Evolutionary conservation across 169 alveolate species (phyloP).

Genomic region (Plasmodium reichenowi): DNA sequence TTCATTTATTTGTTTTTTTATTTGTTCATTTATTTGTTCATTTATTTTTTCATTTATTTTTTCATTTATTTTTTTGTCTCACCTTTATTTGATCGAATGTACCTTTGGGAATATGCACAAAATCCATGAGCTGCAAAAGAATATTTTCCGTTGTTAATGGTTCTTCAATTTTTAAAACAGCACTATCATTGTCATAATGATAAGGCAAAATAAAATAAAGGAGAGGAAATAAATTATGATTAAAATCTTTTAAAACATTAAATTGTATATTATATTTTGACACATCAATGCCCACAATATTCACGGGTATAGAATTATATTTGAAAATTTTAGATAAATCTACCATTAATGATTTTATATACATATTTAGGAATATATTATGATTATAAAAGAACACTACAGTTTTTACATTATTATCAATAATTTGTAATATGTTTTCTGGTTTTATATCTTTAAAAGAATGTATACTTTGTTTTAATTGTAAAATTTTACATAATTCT

Average conservation of each 20-base stretch:
- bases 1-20: too few relatives aligned
- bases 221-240: slow-evolving; percentile 28
- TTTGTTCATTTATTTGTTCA: too few relatives aligned
- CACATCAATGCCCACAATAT: slow-evolving; percentile 59
- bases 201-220: slow-evolving; percentile 56
- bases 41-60: background rate
- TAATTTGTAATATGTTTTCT: slow-evolving; percentile 17
- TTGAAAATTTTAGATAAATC: slow-evolving; percentile 55
- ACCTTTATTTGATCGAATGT: slow-evolving; percentile 31
- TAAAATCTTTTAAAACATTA: slow-evolving; percentile 36
- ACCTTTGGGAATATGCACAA: slow-evolving; percentile 38
- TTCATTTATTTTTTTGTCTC: background rate
- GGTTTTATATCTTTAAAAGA: slow-evolving; percentile 64
- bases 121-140: slow-evolving; percentile 18
- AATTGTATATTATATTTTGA: slow-evolving; percentile 36
- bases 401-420: slow-evolving; percentile 55
- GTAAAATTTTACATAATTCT: slow-evolving; percentile 38
- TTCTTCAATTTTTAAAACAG: slow-evolving; percentile 39
- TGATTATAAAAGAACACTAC: slow-evolving; percentile 37
- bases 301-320: slow-evolving; percentile 37
- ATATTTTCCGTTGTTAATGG: slow-evolving; percentile 36
- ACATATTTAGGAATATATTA: slow-evolving; percentile 44
- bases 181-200: slow-evolving; percentile 74
- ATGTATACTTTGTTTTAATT: slow-evolving; percentile 45
- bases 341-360: slow-evolving; percentile 48